Evolutionary conservation across 202 grass and related monocot genomes (phyloP).

Genomic region (Brachypodium distachyon): DNA sequence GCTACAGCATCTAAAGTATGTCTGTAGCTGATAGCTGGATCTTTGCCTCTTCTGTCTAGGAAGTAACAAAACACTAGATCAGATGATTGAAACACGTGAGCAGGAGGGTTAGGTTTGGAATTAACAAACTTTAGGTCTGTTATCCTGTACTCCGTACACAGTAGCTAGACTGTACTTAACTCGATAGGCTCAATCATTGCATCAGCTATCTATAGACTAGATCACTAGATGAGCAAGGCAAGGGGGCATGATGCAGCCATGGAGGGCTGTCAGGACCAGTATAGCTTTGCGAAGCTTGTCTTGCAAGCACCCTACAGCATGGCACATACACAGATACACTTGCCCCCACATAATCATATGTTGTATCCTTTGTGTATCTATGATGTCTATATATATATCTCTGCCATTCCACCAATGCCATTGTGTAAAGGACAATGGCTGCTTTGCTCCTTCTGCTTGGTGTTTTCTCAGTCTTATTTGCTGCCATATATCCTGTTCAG

Average conservation of each 20-base stretch:
- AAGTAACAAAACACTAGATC: constrained; percentile 38
- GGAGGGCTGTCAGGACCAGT: constrained; percentile 64
- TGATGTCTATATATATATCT: constrained; percentile 43
- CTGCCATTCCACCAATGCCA: constrained; percentile 23
- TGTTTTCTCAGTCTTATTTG: constrained; percentile 41
- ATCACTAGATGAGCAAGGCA: constrained; percentile 38
- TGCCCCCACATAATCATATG: constrained; percentile 44
- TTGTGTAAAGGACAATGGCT: constrained; percentile 67
- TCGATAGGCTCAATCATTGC: constrained; percentile 40
- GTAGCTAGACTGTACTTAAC: constrained; percentile 41
- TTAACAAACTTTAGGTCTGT: constrained; percentile 26
- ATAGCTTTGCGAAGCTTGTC: constrained; percentile 69
- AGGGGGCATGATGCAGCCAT: constrained; percentile 66
- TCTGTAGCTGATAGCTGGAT: constrained; percentile 32
- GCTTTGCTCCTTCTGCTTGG: constrained; percentile 46
- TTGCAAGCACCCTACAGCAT: constrained; percentile 69
- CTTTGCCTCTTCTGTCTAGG: constrained; percentile 23
- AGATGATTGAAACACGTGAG: constrained; percentile 47
- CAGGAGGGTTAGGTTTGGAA: not conserved
- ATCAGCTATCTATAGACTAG: constrained; percentile 37
- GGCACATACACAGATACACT: constrained; percentile 9
- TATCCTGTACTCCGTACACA: constrained; percentile 8
- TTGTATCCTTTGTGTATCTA: constrained; percentile 34
- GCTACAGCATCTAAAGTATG: constrained; percentile 28
- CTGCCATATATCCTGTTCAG: constrained; percentile 31